Percentiles rank a stretch among this genome's conserved stretches.
phyloP scores from a whole-genome alignment of 805 yeast genomes.

The Kodamaea lidongshanica region DNA sequence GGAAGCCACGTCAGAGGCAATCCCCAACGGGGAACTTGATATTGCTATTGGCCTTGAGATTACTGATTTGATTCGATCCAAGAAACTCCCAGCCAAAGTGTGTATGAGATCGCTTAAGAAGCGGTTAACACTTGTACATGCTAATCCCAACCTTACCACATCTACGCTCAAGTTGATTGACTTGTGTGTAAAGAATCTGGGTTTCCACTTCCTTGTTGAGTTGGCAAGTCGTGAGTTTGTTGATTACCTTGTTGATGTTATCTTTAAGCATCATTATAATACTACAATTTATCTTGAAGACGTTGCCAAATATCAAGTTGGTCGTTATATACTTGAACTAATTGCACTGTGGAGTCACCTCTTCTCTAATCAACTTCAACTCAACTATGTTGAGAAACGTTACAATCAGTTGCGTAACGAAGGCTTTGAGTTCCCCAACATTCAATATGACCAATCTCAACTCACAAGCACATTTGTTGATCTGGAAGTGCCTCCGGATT shows the following conservation, averaged over 20 bases:
- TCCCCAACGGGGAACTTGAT: conserved; percentile 88
- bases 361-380: conserved; percentile 60
- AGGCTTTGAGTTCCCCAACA: conserved; percentile 61
- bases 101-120: conserved; percentile 82
- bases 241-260: conserved; percentile 59
- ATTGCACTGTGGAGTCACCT: conserved; percentile 75
- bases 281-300: conserved; percentile 15
- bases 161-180: conserved; percentile 75
- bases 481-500: conserved; percentile 90
- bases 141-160: conserved; percentile 75
- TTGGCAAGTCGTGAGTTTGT: conserved; percentile 79
- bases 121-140: conserved; percentile 50
- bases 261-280: conserved; percentile 36
- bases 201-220: conserved; percentile 74
- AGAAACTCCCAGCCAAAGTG: conserved; percentile 69
- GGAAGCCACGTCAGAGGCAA: conserved; percentile 80
- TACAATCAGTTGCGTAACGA: conserved; percentile 56
- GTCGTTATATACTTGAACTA: conserved; percentile 51
- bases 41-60: conserved; percentile 68
- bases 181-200: conserved; percentile 88
- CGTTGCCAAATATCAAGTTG: conserved; percentile 39
- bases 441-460: conserved; percentile 21
- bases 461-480: conserved; percentile 52
- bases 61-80: conserved; percentile 80
- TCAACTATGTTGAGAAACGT: conserved; percentile 56